Evolutionary conservation across 768 basidiomycete species (phyloP), one percentile per base, ranked within the genome.

Genomic region (Termitomyces sp.): DNA sequence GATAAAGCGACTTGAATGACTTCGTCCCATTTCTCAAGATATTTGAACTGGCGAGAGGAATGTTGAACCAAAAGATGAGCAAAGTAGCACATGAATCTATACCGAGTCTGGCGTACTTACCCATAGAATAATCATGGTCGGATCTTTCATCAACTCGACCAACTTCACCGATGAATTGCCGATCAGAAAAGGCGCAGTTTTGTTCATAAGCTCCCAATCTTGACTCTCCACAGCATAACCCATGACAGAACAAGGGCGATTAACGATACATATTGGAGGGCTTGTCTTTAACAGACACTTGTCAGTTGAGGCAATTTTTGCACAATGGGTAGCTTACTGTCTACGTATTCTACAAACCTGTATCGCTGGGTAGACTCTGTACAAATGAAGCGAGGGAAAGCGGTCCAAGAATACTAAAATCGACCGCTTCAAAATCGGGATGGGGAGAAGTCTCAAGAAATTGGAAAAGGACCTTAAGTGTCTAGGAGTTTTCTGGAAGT

Each of bases 341-440:
- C 36, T 44, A 27, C 55, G 59, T 22, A 56, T 34, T 5, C n/a
- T 43, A 20, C 54, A 55, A 29, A 59, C 54, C 8, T 44, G 18
- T 0, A 42, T 18, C 16, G 54, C 59, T 0, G 59, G 27, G 20
- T 55, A 56, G 0, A 56, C 44, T n/a, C 39, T 29, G 24, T 59
- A 59, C 1, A n/a, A 31, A 31, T 13, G 55, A 49, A 37, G 54
- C 59, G 12, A 46, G 20, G 14, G 49, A 56, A 29, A 59, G 59
- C 20, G 51, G 55, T 46, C 48, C 55, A 6, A 59, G 42, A 24
- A 44, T 31, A 12, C 26, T 5, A n/a, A 52, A 56, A 26, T 56
- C 44, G 1, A 16, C 13, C 10, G 5, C 50, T 42, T 59, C 50
- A 22, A 56, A 32, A 43, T 59, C 55, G 3, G 59, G 59, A 4